Base-by-base conservation (phyloP, 2,329 filamentous ascomycete genomes). In the Fusarium cyanostomum region DNA sequence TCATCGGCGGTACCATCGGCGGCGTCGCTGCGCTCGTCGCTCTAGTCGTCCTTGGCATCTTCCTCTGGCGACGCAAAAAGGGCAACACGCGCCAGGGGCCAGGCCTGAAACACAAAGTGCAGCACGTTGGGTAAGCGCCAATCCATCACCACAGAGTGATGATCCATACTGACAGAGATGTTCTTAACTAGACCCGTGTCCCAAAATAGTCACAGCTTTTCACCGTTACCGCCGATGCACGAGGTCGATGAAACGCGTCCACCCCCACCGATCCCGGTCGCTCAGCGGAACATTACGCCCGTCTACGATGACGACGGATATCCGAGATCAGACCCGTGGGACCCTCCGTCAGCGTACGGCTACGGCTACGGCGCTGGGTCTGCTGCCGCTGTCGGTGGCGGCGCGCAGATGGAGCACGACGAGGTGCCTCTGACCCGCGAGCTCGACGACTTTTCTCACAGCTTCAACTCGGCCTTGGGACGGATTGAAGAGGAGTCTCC, bases 1-100 rank as follows among this genome's bases (percentile, higher is more conserved):
- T 87, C 30, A 78, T 86, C 4, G 85, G 85, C 24, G 84, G 82
- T 11, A 79, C 79, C 13, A 77, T 87, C 35, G 80, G 82, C n/a
- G 83, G 82, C 13, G 74, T 84, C 1, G 83, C 81, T 6, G 77
- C 77, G 4, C 59, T 85, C 2, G 72, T 79, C 8, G 75, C 78
- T 7, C 59, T 85, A 7, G 59, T 78, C 7, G 78, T 78, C 0
- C 61, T 84, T 0, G 72, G 70, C 16, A 68, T 83, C 46, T 84
- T 78, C 65, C 73, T 82, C 46, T 73, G 79, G 70, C 79, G 80
- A 42, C 80, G 79, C 33, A 79, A 76, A 45, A 76, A 74, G 48
- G 72, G 75, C 49, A 81, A 81, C 68, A 56, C 70, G 15, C 80
- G 81, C 21, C 62, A 74, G 44, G 81, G 81, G 1, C 77, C 81